Evolutionary conservation across 148 eudicot genomes (phyloP), one percentile per base, ranked within the genome.

Genomic region (Pharnaceum exiguum): DNA sequence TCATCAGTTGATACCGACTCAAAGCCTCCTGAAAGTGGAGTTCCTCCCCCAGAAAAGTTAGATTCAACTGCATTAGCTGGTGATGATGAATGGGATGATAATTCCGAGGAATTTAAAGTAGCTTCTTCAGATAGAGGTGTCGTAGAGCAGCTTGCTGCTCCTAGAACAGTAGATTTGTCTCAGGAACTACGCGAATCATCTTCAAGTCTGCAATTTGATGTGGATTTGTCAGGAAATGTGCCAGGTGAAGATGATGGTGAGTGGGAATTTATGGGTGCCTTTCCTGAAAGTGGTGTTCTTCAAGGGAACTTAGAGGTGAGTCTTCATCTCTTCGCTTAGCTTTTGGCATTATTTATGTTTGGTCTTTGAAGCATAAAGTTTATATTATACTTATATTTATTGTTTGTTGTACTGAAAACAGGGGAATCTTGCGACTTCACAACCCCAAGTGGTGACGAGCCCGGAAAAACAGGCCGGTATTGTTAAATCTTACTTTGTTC

Each of bases 221-320:
- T 70, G n/a, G n/a, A n/a, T n/a, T n/a, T n/a, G n/a, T n/a, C n/a
- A n/a, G n/a, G n/a, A n/a, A n/a, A n/a, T n/a, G n/a, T n/a, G n/a
- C n/a, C n/a, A n/a, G 66, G 53, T 26, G 80, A 67, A 49, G 82
- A 63, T 27, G 86, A 71, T 35, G 89, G 69, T 52, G 88, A 74
- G 37, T 86, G 97, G 97, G 95, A 89, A 46, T 89, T 89, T 43
- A 79, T 51, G 60, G 86, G 75, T 72, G 90, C 95, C 7, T 31
- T 39, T 51, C 47, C 80, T 37, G 74, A 59, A 16, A 43, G 19
- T 38, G 67, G 30, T 50, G 33, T 32, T 46, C 36, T 32, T 1
- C 43, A 68, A 19, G 54, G 67, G 59, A 70, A 64, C 62, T 46
- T 57, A 15, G 67, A 75, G 81, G 90, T 82, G 64, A 63, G 19